Evolutionary conservation across 2,329 filamentous ascomycete genomes (phyloP).

Genomic region (Penicillium sp.): DNA sequence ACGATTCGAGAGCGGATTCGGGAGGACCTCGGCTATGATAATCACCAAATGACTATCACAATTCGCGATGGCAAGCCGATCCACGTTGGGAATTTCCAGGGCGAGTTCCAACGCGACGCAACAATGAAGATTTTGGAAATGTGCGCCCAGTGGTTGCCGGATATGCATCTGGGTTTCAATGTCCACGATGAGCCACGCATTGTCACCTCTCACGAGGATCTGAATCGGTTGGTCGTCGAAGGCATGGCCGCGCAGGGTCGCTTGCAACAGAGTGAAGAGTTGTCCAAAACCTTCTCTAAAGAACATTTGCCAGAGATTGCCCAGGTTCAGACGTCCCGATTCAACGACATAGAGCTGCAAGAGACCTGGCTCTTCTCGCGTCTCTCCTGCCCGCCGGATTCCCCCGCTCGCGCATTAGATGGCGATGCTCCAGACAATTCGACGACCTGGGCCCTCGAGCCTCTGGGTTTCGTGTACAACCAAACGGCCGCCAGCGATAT

Average conservation of each 20-base stretch:
- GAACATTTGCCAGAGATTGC: no score
- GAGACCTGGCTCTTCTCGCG: conserved; percentile 18
- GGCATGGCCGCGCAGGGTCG: conserved; percentile 11
- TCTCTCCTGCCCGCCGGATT: conserved; percentile 19
- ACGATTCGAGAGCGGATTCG: conserved; percentile 12
- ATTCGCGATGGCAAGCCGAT: conserved; percentile 12
- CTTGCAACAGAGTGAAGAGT: background rate
- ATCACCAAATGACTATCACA: conserved; percentile 12
- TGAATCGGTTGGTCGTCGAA: conserved; percentile 64
- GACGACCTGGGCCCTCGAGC: background rate
- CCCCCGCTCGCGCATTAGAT: conserved; percentile 10
- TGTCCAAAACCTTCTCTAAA: no score
- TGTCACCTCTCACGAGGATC: conserved; percentile 74
- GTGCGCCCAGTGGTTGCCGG: conserved; percentile 73
- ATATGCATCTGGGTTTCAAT: conserved; percentile 92
- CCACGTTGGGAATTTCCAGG: conserved; percentile 54
- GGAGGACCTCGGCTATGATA: conserved; percentile 9
- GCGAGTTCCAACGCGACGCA: conserved; percentile 43
- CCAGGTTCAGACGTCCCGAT: conserved; percentile 7
- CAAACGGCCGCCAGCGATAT: conserved; percentile 14
- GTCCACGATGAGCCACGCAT: conserved; percentile 84
- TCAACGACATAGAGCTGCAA: conserved; percentile 13
- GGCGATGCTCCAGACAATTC: conserved; percentile 4
- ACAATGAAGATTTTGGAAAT: conserved; percentile 70
- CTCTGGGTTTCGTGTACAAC: conserved; percentile 17